Base-by-base conservation (phyloP, 2,329 filamentous ascomycete genomes). In the Nakataea oryzae region DNA sequence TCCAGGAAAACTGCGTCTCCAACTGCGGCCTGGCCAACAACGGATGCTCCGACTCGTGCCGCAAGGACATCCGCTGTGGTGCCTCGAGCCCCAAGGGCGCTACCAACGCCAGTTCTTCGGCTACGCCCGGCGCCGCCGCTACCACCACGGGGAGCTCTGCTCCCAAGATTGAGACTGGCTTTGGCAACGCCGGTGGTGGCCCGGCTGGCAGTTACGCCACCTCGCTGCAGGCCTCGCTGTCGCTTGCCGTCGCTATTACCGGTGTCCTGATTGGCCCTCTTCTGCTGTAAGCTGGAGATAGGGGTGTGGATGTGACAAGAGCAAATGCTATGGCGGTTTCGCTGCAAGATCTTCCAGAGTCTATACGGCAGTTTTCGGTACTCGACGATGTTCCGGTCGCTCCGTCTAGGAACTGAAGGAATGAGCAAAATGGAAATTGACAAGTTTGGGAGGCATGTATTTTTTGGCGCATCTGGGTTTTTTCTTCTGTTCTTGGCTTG, bases 41-140 rank as follows among this genome's bases (percentile, higher is more conserved):
- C 67, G 65, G 69, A n/a, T 92, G 89, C 72, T 73, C 81, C n/a
- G 74, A 75, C 63, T 68, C 74, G 62, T 93, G 89, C 77, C 79
- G 82, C 62, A 69, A 83, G 68, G 76, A 92, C 65, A 78, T 91
- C 75, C 88, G 86, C 3, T 93, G 90, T 73, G 89, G 90, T 71
- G 89, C 89, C 50, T 79, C 79, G 68, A 76, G 82, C 70, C 89
- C 90, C 17, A 82, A 74, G 55, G 79, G 78, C 62, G 74, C 90
- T 74, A 68, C 72, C 6, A 83, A 82, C 8, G 74, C 79, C 9
- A 75, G 77, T 24, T 74, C 78, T 21, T 74, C 75, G 12, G 11
- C 6, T n/a, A 50, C 41, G 2, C 7, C 6, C 21, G 7, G 21
- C 41, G 71, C 76, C 5, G 71, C 75, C 14, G 69, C 77, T 21